Base-by-base conservation (phyloP, 306 rosid species). In the Acmispon strigosus region DNA sequence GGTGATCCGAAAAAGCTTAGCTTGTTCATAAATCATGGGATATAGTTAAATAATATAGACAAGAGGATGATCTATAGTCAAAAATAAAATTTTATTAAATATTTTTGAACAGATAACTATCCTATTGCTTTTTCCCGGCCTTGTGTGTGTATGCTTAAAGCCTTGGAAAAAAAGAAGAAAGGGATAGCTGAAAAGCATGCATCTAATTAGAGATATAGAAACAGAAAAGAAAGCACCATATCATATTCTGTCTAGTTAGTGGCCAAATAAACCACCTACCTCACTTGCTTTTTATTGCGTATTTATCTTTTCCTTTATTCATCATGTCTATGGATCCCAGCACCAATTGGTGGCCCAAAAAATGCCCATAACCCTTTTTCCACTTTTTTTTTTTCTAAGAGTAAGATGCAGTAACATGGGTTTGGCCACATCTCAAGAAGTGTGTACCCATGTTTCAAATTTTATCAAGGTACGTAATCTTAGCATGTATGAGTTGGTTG, bases 161-260 rank as follows among this genome's bases (percentile, higher is more conserved):
- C 12, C 51, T 42, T 7, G 8, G 6, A 32, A 49, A 48, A 22
- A 63, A 10, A 44, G 42, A 48, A 15, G 32, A 18, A 48, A 48
- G 45, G 17, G 16, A 15, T 9, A 34, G 45, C 5, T 6, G n/a
- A 6, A 24, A 65, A 47, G 48, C 24, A 42, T 2, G 70, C 54
- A 63, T 22, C 69, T 4, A 24, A 27, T 27, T 27, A 64, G 55
- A 4, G 36, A 51, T 51, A 27, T 4, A 12, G 43, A 17, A 63
- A 55, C 17, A 45, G 13, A 45, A 75, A 75, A 55, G 56, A 60
- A 39, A 22, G 36, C 49, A 68, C 75, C 55, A 68, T 12, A 58
- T 76, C 75, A 49, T 27, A 50, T 60, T 50, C 65, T 76, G 70
- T 76, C 42, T 68, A 50, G 63, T 59, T 39, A 59, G 70, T 76